Conservation (phyloP, 345 rosid genomes). For the Nephelium lappaceum region DNA sequence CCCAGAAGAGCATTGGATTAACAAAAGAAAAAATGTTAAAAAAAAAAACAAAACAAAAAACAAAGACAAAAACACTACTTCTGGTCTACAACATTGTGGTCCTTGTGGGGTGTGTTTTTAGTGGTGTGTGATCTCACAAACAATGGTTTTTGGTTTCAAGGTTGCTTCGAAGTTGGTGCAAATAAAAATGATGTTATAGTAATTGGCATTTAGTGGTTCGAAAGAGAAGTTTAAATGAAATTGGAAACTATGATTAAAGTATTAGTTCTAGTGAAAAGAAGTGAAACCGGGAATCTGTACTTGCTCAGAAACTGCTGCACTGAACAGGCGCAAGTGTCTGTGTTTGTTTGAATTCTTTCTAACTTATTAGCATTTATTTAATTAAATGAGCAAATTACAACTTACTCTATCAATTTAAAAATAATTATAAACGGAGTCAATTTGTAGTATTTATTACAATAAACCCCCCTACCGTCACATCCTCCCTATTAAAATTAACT, state of each 20-base stretch:
- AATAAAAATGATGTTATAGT: neutral
- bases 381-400: too few species aligned
- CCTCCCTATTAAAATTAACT: too few species aligned
- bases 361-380: neutral
- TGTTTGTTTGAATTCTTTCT: conserved; percentile 5
- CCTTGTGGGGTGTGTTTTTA: neutral
- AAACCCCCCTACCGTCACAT: too few species aligned
- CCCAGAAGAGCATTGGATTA: conserved; percentile 5
- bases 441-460: too few species aligned
- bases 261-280: conserved; percentile 21
- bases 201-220: conserved; percentile 2
- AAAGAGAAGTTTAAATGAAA: neutral
- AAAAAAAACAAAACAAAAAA: too few species aligned
- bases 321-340: neutral
- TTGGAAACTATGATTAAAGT: neutral
- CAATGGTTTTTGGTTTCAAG: neutral
- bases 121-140: neutral
- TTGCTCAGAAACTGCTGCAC: conserved; percentile 5
- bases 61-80: too few species aligned
- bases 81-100: neutral
- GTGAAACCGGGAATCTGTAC: conserved; percentile 24
- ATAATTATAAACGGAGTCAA: too few species aligned
- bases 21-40: neutral
- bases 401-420: too few species aligned
- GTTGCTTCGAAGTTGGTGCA: neutral